Evolutionary conservation across 768 basidiomycete genomes (phyloP).

Genomic region (Sarcodon sp.): DNA sequence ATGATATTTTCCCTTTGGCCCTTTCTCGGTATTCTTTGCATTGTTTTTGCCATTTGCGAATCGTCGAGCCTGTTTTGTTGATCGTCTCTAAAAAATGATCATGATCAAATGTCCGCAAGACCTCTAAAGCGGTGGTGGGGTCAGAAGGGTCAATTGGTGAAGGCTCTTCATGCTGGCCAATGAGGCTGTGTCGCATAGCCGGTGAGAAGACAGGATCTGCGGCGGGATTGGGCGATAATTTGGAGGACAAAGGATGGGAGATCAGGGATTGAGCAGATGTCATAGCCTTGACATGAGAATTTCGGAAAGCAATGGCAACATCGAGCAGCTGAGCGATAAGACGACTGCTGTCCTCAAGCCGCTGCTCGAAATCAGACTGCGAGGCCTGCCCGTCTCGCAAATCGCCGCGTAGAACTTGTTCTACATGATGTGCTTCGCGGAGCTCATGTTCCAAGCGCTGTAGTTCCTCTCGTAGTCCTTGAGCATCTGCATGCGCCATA

Average conservation of each 20-base stretch:
- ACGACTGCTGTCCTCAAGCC: slow-evolving; percentile 49
- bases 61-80: slow-evolving; percentile 68
- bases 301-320: slow-evolving; percentile 66
- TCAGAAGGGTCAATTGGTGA: slow-evolving; percentile 72
- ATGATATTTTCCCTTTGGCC: slow-evolving; percentile 94
- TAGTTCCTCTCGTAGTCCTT: slow-evolving; percentile 60
- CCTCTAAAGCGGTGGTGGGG: slow-evolving; percentile 54
- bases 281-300: slow-evolving; percentile 64
- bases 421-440: slow-evolving; percentile 50
- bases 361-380: slow-evolving; percentile 54
- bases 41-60: slow-evolving; percentile 95
- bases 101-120: slow-evolving; percentile 66
- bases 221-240: slow-evolving; percentile 27
- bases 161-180: slow-evolving; percentile 44
- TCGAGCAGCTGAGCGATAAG: slow-evolving; percentile 75
- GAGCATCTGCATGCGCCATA: slow-evolving; percentile 53
- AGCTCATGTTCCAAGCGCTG: slow-evolving; percentile 61
- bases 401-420: slow-evolving; percentile 63
- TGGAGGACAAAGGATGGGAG: slow-evolving; percentile 32
- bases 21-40: slow-evolving; percentile 92
- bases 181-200: slow-evolving; percentile 32
- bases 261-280: slow-evolving; percentile 46
- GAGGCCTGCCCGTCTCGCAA: slow-evolving; percentile 56
- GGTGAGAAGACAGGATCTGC: slow-evolving; percentile 10
- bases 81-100: slow-evolving; percentile 79